phyloP scores from a whole-genome alignment of 495 filamentous ascomycete genomes.

The Podospora tetraspora region DNA sequence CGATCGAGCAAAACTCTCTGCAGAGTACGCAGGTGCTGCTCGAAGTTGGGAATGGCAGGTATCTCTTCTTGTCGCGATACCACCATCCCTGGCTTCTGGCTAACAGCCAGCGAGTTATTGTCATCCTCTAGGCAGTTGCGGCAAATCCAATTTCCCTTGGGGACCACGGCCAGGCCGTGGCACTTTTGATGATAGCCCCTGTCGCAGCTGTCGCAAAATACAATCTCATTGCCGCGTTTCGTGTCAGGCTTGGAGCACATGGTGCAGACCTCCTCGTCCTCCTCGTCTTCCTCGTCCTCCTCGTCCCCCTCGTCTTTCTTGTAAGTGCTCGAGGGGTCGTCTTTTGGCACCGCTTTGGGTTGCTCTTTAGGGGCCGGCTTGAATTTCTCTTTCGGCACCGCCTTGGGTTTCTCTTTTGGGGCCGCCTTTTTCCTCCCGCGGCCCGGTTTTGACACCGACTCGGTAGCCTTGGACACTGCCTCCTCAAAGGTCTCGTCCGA shows the following conservation, averaged over 20 bases:
- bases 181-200: conserved; percentile 83
- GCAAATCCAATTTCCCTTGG: conserved; percentile 88
- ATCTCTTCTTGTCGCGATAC: conserved; percentile 15
- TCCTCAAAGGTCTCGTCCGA: conserved; percentile 32
- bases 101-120: not conserved
- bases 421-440: conserved; percentile 10
- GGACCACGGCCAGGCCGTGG: conserved; percentile 76
- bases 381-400: not conserved
- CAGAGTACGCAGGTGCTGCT: conserved; percentile 40
- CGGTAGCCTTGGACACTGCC: conserved; percentile 16
- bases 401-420: conserved; percentile 3
- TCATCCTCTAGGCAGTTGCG: conserved; percentile 57
- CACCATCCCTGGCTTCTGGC: not conserved
- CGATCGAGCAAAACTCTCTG: conserved; percentile 48
- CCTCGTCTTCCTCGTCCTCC: conserved; percentile 40
- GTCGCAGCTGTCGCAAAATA: conserved; percentile 92
- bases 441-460: conserved; percentile 3
- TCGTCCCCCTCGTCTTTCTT: conserved; percentile 32
- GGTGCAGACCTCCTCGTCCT: conserved; percentile 43
- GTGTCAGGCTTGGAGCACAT: conserved; percentile 48
- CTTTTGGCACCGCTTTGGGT: conserved; percentile 18
- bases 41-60: conserved; percentile 47
- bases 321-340: conserved; percentile 15
- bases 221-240: conserved; percentile 54
- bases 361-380: conserved; percentile 4